Evolutionary conservation across 768 basidiomycete species (phyloP), one percentile per base, ranked within the genome.

Genomic region (Saitozyma sp.): DNA sequence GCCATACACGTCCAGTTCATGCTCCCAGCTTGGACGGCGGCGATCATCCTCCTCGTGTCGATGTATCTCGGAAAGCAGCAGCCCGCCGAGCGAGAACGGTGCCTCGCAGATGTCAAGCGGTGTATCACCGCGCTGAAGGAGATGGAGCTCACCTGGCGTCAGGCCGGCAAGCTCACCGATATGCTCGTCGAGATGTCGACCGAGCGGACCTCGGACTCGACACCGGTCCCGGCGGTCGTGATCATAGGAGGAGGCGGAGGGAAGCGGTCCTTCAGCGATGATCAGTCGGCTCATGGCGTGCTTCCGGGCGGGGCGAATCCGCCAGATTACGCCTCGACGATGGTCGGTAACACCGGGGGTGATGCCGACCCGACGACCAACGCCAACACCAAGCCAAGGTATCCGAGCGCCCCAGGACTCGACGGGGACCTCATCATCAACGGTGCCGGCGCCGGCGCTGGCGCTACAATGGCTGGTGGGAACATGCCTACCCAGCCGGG

Each of bases 21-120:
- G 37, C 51, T 70, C 13, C 74, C 78, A 19, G 68, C 83, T 0
- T 84, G 85, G 69, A 82, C 82, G 7, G 80, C 84, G 2, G 83
- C 82, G 6, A 81, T 88, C 37, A 83, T 89, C 3, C 81, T 89
- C 7, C 79, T 89, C 48, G 80, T 89, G 65, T 86, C 85, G 61
- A 85, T 88, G 10, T 70, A 75, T 49, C 56, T 89, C 85, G 88
- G 86, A 83, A 61, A 85, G 83, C 19, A 84, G 82, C 69, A 80
- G 82, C 62, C 81, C 1, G 57, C 61, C 6, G 83, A 87, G 69
- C 69, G 83, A 14, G 76, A 78, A 54, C 79, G 83, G 55, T 86
- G 88, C 54, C 82, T 88, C 77, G 80, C 82, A 46, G 86, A 87
- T 64, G 85, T 89, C 3, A 82, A 85, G 53, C 82, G 82, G 56